These are phyloP conservation scores for Fistulinella prunicolor DNA, from an alignment of 768 basidiomycete genomes.

Conservation along the genomic window DNA sequence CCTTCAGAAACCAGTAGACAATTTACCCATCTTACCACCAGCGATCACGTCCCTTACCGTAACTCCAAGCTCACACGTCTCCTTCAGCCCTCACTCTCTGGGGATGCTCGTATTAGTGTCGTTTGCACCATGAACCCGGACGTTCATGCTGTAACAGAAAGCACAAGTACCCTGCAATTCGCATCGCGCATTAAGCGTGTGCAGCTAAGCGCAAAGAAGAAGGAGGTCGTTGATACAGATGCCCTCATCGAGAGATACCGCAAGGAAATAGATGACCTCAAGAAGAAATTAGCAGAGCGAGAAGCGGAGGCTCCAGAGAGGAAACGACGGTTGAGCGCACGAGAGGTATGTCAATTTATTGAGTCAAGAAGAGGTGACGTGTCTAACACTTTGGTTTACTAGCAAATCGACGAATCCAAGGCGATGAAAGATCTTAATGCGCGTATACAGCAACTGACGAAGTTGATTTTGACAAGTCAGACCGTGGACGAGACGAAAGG, in stretches of 20 bases:
- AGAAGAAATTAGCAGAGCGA: conserved; percentile 63
- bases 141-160: conserved; percentile 71
- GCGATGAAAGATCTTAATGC: conserved; percentile 82
- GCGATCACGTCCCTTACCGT: conserved; percentile 91
- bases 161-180: conserved; percentile 85
- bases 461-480: conserved; percentile 81
- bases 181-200: conserved; percentile 91
- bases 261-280: conserved; percentile 91
- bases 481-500: conserved; percentile 69
- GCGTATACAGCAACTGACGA: conserved; percentile 79
- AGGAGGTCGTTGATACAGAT: conserved; percentile 90
- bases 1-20: not conserved
- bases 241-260: conserved; percentile 92
- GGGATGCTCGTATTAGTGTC: conserved; percentile 94
- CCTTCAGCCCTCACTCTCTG: conserved; percentile 91
- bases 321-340: conserved; percentile 43
- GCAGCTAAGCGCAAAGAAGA: conserved; percentile 84
- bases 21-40: conserved; percentile 19
- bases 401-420: conserved; percentile 84
- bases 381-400: not conserved
- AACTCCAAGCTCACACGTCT: conserved; percentile 95
- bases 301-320: conserved; percentile 58
- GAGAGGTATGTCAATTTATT: conserved; percentile 33
- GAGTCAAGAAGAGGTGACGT: not conserved
- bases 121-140: conserved; percentile 96